A percentile compares a stretch with the other conserved stretches of the same genome.
Conservation (phyloP, 371 early-diverging fungal genomes). For the Syncephalastrum monosporum region DNA sequence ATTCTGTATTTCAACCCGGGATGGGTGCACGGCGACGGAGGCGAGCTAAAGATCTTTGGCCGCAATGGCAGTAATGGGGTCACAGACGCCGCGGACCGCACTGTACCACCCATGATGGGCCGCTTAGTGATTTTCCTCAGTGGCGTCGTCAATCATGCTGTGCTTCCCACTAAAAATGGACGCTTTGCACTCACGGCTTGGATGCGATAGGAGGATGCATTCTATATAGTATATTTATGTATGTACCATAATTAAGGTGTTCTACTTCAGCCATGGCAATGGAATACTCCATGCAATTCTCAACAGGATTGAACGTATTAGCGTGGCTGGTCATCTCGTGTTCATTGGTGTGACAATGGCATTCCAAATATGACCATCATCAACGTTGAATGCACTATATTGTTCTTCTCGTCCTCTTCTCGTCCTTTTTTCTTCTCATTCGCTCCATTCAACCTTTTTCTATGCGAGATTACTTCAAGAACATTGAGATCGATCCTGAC, state of each 20-base stretch:
- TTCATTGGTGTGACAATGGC: too few relatives aligned
- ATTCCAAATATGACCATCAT: not conserved
- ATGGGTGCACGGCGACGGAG: conserved; percentile 53
- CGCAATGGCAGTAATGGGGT: conserved; percentile 33
- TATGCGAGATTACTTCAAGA: conserved; percentile 42
- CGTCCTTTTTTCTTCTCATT: conserved; percentile 7
- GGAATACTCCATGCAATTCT: too few relatives aligned
- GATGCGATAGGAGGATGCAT: conserved; percentile 38
- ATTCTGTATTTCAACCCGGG: conserved; percentile 60
- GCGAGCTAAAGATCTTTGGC: conserved; percentile 54
- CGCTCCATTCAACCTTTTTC: conserved; percentile 1
- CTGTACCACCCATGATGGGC: conserved; percentile 49
- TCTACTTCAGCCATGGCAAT: too few relatives aligned
- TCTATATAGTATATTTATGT: too few relatives aligned
- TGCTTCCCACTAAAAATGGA: conserved; percentile 49
- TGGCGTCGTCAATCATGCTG: conserved; percentile 65
- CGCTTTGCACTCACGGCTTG: conserved; percentile 56
- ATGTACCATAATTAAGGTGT: too few relatives aligned
- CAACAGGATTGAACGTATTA: too few relatives aligned
- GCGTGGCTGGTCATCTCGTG: too few relatives aligned
- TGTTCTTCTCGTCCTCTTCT: conserved; percentile 2
- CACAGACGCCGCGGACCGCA: conserved; percentile 43
- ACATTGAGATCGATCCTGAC: conserved; percentile 39
- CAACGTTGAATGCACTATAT: not conserved
- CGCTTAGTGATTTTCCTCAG: conserved; percentile 58